Conservation (phyloP, 202 grass and related monocot genomes). For the Carex arenaria region DNA sequence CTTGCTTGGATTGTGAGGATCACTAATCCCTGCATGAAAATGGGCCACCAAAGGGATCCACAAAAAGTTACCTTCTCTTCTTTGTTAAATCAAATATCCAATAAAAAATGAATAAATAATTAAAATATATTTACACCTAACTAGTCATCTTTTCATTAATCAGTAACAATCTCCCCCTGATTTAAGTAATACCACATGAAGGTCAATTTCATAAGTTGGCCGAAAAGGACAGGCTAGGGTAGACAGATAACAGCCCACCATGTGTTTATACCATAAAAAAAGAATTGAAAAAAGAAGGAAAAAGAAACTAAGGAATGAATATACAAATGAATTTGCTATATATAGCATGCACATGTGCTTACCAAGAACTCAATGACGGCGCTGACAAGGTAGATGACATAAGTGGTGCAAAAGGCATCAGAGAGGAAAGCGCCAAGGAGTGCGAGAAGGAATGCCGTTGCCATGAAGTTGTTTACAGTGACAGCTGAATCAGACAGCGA, state of each 20-base stretch:
- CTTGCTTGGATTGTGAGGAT: slow-evolving; percentile 72
- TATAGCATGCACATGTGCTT: slow-evolving; percentile 13
- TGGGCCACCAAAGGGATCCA: not conserved
- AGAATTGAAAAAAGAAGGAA: not conserved
- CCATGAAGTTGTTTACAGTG: slow-evolving; percentile 94
- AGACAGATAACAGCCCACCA: not conserved
- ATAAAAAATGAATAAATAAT: not conserved
- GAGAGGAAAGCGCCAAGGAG: slow-evolving; percentile 86
- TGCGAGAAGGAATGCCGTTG: slow-evolving; percentile 68
- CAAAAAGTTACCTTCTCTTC: no score
- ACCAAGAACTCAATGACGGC: slow-evolving; percentile 69
- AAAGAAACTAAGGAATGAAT: not conserved
- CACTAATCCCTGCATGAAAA: slow-evolving; percentile 51
- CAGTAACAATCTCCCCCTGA: not conserved
- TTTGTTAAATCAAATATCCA: not conserved
- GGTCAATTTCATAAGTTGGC: not conserved
- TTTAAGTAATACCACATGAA: not conserved
- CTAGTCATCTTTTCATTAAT: not conserved
- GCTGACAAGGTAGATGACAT: slow-evolving; percentile 56
- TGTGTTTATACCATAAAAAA: not conserved
- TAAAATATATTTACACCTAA: not conserved
- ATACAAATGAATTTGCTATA: not conserved
- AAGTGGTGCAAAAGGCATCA: slow-evolving; percentile 93
- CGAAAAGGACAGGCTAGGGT: not conserved
- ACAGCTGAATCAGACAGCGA: slow-evolving; percentile 66